Base-by-base conservation (phyloP, 2,329 filamentous ascomycete species). In the Aulographum hederae region DNA sequence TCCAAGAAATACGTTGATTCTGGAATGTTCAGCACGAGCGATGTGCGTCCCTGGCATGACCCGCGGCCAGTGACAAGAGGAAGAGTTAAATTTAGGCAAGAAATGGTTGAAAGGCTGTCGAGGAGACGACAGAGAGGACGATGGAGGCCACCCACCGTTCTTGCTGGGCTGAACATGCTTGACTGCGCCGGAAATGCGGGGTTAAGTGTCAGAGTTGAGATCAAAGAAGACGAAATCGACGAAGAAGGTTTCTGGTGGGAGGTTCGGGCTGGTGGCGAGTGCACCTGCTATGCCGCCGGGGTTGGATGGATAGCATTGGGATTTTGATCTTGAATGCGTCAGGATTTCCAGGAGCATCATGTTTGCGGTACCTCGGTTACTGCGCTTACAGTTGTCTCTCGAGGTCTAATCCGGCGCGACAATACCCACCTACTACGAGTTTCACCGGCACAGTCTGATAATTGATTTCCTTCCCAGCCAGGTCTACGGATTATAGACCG, bases 111-210 rank as follows among this genome's bases (percentile, higher is more conserved):
- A 20, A n/a, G n/a, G n/a, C n/a, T n/a, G n/a, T n/a, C n/a, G n/a
- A n/a, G n/a, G n/a, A n/a, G n/a, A n/a, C n/a, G n/a, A n/a, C n/a
- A n/a, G n/a, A n/a, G n/a, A n/a, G n/a, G n/a, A n/a, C n/a, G n/a
- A n/a, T n/a, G n/a, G n/a, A 34, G 38, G 16, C 46, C 45, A 4
- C 46, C 45, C 3, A 47, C 40, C 5, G 40, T 48, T 12, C 25
- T 47, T 19, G 38, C 39, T 6, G 45, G 41, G 15, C 30, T 48
- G 31, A 46, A 40, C 21, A 43, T 43, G 41, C 32, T 48, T n/a
- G 46, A 48, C 35, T 35, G 40, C 29, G 42, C 40, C 1, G 43
- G 44, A 4, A 43, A 44, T 26, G 37, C 40, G 15, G 43, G 46
- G 28, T 26, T 48, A 27, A 37, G 42, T 28, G 37, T 48, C 4